Evolutionary conservation across 2,329 filamentous ascomycete genomes (phyloP).

Genomic region (Fusarium sp.): DNA sequence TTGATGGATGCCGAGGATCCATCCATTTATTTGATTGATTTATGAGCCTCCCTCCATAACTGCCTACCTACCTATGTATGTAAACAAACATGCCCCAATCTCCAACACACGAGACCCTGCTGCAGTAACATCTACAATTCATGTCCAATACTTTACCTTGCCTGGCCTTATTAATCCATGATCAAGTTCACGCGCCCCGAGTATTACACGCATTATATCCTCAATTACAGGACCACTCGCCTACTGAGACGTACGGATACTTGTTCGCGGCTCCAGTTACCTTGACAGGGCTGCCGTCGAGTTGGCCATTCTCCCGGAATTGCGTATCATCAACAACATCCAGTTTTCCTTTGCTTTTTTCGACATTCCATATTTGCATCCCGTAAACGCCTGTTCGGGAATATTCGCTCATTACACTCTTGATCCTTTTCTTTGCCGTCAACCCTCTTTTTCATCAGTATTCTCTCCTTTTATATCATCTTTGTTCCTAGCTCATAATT

Average conservation of each 20-base stretch:
- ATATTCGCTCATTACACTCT: constrained; percentile 28
- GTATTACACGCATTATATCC: constrained; percentile 12
- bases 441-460: neutral
- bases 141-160: constrained; percentile 4
- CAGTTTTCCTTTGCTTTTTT: constrained; percentile 32
- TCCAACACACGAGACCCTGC: constrained; percentile 13
- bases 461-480: constrained; percentile 3
- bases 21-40: constrained; percentile 21
- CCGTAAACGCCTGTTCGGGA: constrained; percentile 14
- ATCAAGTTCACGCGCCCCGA: constrained; percentile 11
- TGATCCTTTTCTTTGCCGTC: neutral
- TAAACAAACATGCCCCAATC: constrained; percentile 37
- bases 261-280: constrained; percentile 2
- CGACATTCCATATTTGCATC: constrained; percentile 30
- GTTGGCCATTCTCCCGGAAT: neutral
- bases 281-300: constrained; percentile 1
- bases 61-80: constrained; percentile 24
- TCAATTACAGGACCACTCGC: constrained; percentile 15
- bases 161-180: constrained; percentile 11
- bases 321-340: constrained; percentile 18
- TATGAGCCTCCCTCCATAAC: constrained; percentile 13
- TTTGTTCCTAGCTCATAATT: constrained; percentile 1
- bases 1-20: constrained; percentile 32
- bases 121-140: constrained; percentile 19
- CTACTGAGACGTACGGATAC: neutral